These are phyloP conservation scores for Thraustochytrium aureum DNA, from an alignment of 352 stramenopile genomes.

Conservation along the genomic window DNA sequence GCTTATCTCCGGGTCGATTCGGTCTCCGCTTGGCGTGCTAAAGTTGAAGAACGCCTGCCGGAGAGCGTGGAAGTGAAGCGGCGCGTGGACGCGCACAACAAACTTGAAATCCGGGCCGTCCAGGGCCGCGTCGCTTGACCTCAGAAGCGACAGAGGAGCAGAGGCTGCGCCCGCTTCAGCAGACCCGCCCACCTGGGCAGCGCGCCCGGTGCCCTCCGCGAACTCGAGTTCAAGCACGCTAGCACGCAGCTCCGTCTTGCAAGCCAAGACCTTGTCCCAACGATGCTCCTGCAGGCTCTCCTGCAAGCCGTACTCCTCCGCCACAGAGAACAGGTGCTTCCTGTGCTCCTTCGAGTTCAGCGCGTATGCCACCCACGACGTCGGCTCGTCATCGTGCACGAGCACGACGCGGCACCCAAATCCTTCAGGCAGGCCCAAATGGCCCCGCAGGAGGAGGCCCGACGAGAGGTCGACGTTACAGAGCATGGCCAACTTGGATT, in stretches of 20 bases:
- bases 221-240: conserved; percentile 26
- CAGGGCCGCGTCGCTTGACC: too few species aligned
- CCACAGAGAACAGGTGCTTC: conserved; percentile 62
- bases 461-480: conserved; percentile 62
- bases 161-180: too few species aligned
- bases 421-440: conserved; percentile 79
- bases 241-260: background rate
- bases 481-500: conserved; percentile 13
- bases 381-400: conserved; percentile 87
- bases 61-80: conserved; percentile 44
- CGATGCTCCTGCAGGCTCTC: conserved; percentile 22
- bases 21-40: background rate
- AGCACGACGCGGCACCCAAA: conserved; percentile 81
- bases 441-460: conserved; percentile 66
- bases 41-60: conserved; percentile 14
- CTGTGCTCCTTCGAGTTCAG: conserved; percentile 85
- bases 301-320: conserved; percentile 15
- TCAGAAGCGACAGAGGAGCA: too few species aligned
- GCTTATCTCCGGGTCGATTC: conserved; percentile 28
- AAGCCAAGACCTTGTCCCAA: conserved; percentile 19
- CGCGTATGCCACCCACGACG: conserved; percentile 92
- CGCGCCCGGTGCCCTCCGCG: background rate
- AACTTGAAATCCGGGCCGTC: conserved; percentile 25
- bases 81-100: conserved; percentile 43
- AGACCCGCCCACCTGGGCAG: too few species aligned